Percentiles rank a stretch among this genome's conserved stretches.
These are phyloP conservation scores for Xanthoparmelia taractica DNA, from an alignment of 495 filamentous ascomycete genomes.

Conservation along the genomic window DNA sequence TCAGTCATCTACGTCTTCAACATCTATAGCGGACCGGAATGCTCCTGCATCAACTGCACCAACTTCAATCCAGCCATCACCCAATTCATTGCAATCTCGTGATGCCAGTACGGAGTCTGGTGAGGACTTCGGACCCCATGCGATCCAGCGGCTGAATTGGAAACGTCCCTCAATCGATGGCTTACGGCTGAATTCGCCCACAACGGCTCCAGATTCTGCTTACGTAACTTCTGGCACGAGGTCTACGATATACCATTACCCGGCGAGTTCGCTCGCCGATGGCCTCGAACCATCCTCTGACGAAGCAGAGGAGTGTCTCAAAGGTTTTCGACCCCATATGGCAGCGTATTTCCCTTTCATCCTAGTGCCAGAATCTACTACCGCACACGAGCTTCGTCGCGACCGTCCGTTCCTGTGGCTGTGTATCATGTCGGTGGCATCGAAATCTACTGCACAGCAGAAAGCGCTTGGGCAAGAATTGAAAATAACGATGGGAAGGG, in stretches of 20 bases:
- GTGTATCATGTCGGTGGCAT: slow-evolving; percentile 44
- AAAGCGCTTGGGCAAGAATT: slow-evolving; percentile 33
- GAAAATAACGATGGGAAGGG: slow-evolving; percentile 39
- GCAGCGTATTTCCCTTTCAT: slow-evolving; percentile 40
- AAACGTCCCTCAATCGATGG: neutral
- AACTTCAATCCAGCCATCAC: neutral
- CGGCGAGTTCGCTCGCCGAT: neutral
- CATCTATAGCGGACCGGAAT: slow-evolving; percentile 25
- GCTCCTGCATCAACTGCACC: neutral
- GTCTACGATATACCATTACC: neutral
- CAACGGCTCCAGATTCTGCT: neutral
- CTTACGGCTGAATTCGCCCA: neutral
- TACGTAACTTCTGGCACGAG: neutral
- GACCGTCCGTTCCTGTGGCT: slow-evolving; percentile 48
- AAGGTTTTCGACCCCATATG: slow-evolving; percentile 37
- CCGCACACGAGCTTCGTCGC: slow-evolving; percentile 39
- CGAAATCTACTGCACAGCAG: slow-evolving; percentile 32
- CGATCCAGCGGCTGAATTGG: neutral
- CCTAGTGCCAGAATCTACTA: slow-evolving; percentile 37
- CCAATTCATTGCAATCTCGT: neutral
- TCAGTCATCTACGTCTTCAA: slow-evolving; percentile 5
- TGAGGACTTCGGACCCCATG: neutral
- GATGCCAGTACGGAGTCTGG: neutral
- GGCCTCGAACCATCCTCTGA: slow-evolving; percentile 19
- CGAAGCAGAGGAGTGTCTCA: slow-evolving; percentile 37